Evolutionary conservation across 2,329 filamentous ascomycete genomes (phyloP).

Genomic region (Geosmithia putterillii): DNA sequence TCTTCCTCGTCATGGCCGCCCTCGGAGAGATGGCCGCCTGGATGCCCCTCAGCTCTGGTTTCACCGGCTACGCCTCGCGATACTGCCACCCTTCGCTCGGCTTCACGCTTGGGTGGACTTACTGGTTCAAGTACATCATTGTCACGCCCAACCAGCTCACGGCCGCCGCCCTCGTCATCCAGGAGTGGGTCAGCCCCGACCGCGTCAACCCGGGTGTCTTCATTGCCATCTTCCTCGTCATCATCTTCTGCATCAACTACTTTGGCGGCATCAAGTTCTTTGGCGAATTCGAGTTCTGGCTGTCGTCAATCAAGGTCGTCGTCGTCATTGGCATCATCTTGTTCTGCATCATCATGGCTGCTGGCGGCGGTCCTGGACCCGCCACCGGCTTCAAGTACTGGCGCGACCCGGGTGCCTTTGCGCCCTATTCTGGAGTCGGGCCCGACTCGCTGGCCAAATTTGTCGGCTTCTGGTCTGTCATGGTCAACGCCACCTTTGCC

Average conservation of each 20-base stretch:
- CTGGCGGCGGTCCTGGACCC: slow-evolving; percentile 52
- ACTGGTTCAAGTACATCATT: slow-evolving; percentile 74
- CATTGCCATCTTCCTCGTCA: slow-evolving; percentile 57
- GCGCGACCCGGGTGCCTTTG: slow-evolving; percentile 41
- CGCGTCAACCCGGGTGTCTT: slow-evolving; percentile 67
- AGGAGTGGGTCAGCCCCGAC: slow-evolving; percentile 58
- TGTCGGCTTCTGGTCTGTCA: slow-evolving; percentile 54
- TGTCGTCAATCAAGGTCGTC: slow-evolving; percentile 55
- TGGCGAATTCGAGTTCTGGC: slow-evolving; percentile 52
- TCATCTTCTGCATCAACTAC: slow-evolving; percentile 55
- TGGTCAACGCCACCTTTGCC: slow-evolving; percentile 68
- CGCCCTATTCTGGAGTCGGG: neutral
- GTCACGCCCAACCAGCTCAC: slow-evolving; percentile 77
- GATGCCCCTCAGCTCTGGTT: slow-evolving; percentile 66
- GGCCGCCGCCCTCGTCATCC: slow-evolving; percentile 65
- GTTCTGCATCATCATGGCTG: slow-evolving; percentile 48
- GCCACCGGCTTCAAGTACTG: slow-evolving; percentile 56
- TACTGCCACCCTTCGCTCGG: slow-evolving; percentile 74
- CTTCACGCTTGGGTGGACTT: slow-evolving; percentile 64
- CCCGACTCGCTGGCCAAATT: slow-evolving; percentile 31
- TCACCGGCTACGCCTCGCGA: slow-evolving; percentile 67
- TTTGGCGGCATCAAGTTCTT: slow-evolving; percentile 50
- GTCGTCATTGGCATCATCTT: slow-evolving; percentile 56
- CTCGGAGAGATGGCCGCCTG: slow-evolving; percentile 79
- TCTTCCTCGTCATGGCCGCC: slow-evolving; percentile 71